Base-by-base conservation (phyloP, 495 filamentous ascomycete species). In the Saxophila tyrrhenica region DNA sequence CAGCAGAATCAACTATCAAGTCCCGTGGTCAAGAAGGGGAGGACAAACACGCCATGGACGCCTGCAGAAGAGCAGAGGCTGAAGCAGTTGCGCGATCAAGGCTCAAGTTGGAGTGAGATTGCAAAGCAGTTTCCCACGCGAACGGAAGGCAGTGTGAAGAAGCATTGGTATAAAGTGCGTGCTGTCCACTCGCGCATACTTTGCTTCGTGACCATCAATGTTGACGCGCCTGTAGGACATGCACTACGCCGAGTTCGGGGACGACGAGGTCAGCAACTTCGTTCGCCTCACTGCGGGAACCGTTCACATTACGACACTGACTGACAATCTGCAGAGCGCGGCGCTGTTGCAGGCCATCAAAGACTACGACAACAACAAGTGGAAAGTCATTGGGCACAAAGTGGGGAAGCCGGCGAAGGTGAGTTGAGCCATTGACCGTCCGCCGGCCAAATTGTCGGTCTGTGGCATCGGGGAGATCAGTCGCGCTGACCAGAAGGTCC, bases 171-270 rank as follows among this genome's bases (percentile, higher is more conserved):
- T 68, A 98, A 98, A 78, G 89, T 90, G 75, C 50, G 72, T 63
- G 19, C 43, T n/a, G 20, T 38, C 25, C 45, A 49, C 2, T 19
- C 39, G 50, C 32, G 23, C 35, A 20, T 25, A 23, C 51, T 54
- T 52, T 51, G 2, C 44, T 49, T 49, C 41, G 58, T 47, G 47
- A 39, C 19, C 50, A 29, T 39, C 29, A 43, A 48, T 29, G 48
- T 55, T 64, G 58, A 59, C 57, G 38, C 50, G 65, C 43, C 48
- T 10, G 38, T 60, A 83, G 89, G 92, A 97, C 64, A 98, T 98
- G 92, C 92, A 98, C 64, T 97, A 98, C 69, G 92, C 92, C 51
- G 92, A 98, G 66, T 98, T 98, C 65, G 92, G 86, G 46, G 92
- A 96, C 75, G 90, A 98, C 63, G 92, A 98, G 80, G 89, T 95